Base-by-base conservation (phyloP, 225 moss, liverwort and hornwort genomes). In the Pseudoscleropodium purum region DNA sequence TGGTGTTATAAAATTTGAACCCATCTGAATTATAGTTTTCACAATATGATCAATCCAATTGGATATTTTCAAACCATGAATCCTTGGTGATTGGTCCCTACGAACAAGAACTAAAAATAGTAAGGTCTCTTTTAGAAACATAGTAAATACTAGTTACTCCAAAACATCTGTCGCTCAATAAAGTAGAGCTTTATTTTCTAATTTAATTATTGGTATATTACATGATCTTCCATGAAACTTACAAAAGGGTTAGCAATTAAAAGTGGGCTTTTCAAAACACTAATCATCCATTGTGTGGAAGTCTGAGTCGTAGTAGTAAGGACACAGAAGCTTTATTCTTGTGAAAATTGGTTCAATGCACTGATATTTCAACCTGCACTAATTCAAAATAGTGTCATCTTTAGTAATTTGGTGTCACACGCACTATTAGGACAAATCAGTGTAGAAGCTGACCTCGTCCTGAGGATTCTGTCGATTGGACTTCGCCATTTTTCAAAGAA, bases 401-500 rank as follows among this genome's bases (percentile, higher is more conserved):
- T 64, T 3, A 15, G 21, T 10, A 62, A 82, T 64, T 24, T 64
- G 24, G 82, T 21, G 64, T 47, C 82, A 3, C 20, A 39, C 10
- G 23, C 26, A 37, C 18, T 26, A 26, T 4, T 26, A 51, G 9
- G 37, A 83, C 26, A 83, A 64, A 66, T 66, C 37, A 37, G 66
- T 26, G 34, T 64, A 78, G 37, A 20, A 83, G 84, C 91, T 89
- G 45, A 95, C 95, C 91, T 88, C 92, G 90, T 85, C 93, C 93
- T 27, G 88, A 83, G 43, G 88, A 80, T 61, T 92, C 92, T 60
- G 95, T 89, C 30, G 89, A 89, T 85, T 97, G 94, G 30, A 92
- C 92, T 75, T 96, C 99, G 56, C 93, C 96, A 31, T 91, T 91
- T 77, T 96, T 95, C 79, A 87, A 13, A 12, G 93, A 91, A 86